Conservation (phyloP, 2,329 filamentous ascomycete genomes). For the Diaporthe longicolla region DNA sequence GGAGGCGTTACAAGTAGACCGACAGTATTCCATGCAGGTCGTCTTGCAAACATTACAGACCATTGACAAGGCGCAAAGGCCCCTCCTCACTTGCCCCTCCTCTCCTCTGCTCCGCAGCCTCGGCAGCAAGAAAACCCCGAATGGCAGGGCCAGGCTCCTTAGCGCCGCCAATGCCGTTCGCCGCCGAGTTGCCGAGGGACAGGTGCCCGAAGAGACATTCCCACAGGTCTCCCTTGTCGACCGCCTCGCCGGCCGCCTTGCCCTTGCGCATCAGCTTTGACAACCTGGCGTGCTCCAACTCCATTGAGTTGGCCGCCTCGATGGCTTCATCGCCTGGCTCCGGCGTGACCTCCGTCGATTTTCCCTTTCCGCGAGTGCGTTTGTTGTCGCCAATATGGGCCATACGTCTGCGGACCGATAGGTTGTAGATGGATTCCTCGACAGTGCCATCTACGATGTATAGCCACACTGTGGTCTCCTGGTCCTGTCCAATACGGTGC, state of each 20-base stretch:
- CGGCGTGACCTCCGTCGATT: slow-evolving; percentile 46
- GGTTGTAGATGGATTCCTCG: slow-evolving; percentile 90
- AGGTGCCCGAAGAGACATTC: slow-evolving; percentile 84
- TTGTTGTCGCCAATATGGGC: slow-evolving; percentile 74
- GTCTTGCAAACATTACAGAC: not conserved
- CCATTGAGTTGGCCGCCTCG: slow-evolving; percentile 87
- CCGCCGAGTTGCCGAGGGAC: slow-evolving; percentile 44
- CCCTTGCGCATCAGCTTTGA: slow-evolving; percentile 79
- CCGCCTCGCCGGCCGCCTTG: slow-evolving; percentile 81
- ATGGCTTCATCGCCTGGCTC: slow-evolving; percentile 73
- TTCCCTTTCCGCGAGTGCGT: slow-evolving; percentile 49
- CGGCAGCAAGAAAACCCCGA: slow-evolving; percentile 59
- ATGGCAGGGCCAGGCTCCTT: slow-evolving; percentile 41
- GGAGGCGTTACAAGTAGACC: not conserved
- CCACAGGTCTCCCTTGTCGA: slow-evolving; percentile 86
- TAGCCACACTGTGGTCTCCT: slow-evolving; percentile 93
- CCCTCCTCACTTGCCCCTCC: slow-evolving; percentile 28
- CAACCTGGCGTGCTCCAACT: slow-evolving; percentile 81
- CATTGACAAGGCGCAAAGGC: slow-evolving; percentile 16
- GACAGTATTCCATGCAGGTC: too few relatives aligned
- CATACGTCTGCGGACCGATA: slow-evolving; percentile 84
- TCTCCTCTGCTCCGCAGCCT: slow-evolving; percentile 58
- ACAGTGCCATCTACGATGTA: slow-evolving; percentile 93
- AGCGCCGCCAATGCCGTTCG: not conserved
- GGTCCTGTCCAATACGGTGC: slow-evolving; percentile 91